These are phyloP conservation scores for Leccinum griseonigrum DNA, from an alignment of 1,284 basidiomycete species.

Conservation along the genomic window DNA sequence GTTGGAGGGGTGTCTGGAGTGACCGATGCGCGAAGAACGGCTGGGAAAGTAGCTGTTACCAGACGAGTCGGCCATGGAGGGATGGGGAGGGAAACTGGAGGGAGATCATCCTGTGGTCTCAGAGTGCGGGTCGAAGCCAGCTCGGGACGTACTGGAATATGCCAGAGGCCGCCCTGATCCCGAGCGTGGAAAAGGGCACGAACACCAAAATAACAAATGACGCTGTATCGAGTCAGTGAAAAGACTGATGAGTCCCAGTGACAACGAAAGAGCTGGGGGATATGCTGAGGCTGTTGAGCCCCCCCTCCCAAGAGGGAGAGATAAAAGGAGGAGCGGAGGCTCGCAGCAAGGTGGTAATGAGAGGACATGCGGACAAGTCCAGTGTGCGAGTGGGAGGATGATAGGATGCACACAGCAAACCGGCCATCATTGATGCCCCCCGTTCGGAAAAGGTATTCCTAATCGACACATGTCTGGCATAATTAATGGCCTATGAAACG, in stretches of 20 bases:
- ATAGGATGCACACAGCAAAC: conserved; percentile 25
- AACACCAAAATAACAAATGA: conserved; percentile 8
- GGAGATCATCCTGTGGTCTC: conserved; percentile 25
- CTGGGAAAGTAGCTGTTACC: conserved; percentile 15
- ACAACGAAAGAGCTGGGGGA: conserved; percentile 8
- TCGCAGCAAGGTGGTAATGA: conserved; percentile 24
- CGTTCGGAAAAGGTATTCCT: conserved; percentile 31
- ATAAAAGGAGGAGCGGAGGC: conserved; percentile 31
- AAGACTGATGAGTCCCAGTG: not conserved
- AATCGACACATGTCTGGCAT: conserved; percentile 25
- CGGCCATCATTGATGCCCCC: conserved; percentile 16
- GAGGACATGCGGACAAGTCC: conserved; percentile 28
- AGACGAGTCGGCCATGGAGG: conserved; percentile 23
- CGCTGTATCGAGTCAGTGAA: conserved; percentile 2
- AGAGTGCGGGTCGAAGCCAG: conserved; percentile 9
- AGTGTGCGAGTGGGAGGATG: conserved; percentile 16
- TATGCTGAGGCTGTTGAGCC: conserved; percentile 2
- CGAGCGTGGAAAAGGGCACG: conserved; percentile 33
- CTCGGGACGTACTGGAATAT: conserved; percentile 24
- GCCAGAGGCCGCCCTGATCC: conserved; percentile 15
- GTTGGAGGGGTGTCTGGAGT: conserved; percentile 5
- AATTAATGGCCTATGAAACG: conserved; percentile 35
- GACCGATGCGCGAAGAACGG: conserved; percentile 12
- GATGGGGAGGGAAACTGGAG: conserved; percentile 6
- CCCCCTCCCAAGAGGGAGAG: conserved; percentile 8